Evolutionary conservation across 192 early-diverging fungal genomes (phyloP), one percentile per base, ranked within the genome.

Genomic region (Linnemannia elongata): DNA sequence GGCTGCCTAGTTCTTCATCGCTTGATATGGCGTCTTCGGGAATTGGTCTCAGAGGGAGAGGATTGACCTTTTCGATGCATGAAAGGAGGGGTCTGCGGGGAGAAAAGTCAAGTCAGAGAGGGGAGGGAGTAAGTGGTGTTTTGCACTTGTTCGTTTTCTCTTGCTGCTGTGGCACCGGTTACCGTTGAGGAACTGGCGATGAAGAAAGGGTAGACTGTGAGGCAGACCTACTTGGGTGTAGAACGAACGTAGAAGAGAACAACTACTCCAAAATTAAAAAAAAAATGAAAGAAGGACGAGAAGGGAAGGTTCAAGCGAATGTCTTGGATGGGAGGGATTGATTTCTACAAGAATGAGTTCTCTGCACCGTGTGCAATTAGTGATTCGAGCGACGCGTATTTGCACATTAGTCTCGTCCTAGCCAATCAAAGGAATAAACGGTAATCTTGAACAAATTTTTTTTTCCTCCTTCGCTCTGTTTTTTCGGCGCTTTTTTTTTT

Each of bases 401-500:
- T 66, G 60, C 60, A 66, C 60, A 66, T 30, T 12, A 66, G 49
- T 52, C 27, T 27, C 27, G 60, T 33, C 1, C 27, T 1, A 33
- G 60, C 60, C 60, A 66, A 66, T 66, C 60, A 66, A 66, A 10
- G 55, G 13, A 30, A 15, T 33, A 0, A 33, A 66, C 60, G 60
- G 30, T 33, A 66, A 66, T 63, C 4, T 39, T 39, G 60, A 63
- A n/a, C n/a, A 63, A 30, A n/a, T 57, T 57, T 57, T 57, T 57
- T 57, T 57, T 60, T 52, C 1, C 6, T 52, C 44, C 44, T 15
- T 45, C 44, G 44, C 44, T 45, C 17, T 52, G n/a, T 17, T 35
- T 33, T 66, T 10, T 66, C 60, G 60, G 60, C 60, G 60, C 27
- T 66, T 66, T 66, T 66, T 63, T 66, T 66, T 66, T 13, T 33